These are phyloP conservation scores for Talaromyces sp. DNA, from an alignment of 2,329 filamentous ascomycete genomes.

Conservation along the genomic window DNA sequence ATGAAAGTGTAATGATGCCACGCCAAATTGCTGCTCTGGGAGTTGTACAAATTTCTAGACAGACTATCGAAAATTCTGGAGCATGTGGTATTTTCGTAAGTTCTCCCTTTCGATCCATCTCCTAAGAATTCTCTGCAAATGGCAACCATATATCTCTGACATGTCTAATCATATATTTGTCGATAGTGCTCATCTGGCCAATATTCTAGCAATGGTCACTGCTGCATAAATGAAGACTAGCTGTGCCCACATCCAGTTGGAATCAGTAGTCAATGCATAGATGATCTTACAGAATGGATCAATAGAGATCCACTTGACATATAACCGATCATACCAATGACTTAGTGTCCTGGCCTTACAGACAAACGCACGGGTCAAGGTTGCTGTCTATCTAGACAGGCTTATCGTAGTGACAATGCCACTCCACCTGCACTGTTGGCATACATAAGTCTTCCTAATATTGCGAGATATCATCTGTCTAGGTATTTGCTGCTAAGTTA, in stretches of 20 bases:
- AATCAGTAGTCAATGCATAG: neutral
- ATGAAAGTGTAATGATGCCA: neutral
- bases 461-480: neutral
- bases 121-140: no score
- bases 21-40: neutral
- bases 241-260: neutral
- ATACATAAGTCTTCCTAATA: neutral
- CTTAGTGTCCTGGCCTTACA: neutral
- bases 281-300: neutral
- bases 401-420: neutral
- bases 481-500: neutral
- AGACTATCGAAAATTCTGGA: neutral
- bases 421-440: neutral
- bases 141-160: no score
- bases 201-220: neutral
- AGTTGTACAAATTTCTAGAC: neutral
- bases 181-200: neutral
- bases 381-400: neutral
- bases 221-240: neutral
- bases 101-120: no score
- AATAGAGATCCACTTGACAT: neutral
- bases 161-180: neutral
- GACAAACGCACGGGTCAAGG: neutral
- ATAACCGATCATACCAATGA: neutral
- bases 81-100: neutral